Conservation (phyloP, 768 basidiomycete species). For the Boletus edulis region DNA sequence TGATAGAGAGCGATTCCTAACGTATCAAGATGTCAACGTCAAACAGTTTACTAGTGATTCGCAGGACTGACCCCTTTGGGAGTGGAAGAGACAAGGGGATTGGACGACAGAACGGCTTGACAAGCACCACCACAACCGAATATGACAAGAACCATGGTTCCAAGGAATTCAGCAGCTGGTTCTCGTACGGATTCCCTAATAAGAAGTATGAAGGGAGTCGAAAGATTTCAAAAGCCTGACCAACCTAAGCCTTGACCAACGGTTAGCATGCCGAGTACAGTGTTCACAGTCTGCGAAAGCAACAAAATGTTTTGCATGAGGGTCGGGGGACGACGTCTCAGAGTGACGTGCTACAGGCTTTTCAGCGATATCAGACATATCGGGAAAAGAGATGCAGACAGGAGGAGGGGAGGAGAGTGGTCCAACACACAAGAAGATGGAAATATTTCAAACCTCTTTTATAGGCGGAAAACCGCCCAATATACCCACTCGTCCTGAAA, state of each 20-base stretch:
- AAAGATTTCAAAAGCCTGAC: neutral
- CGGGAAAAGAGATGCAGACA: neutral
- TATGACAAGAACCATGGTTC: conserved; percentile 54
- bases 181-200: conserved; percentile 49
- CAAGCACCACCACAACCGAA: conserved; percentile 59
- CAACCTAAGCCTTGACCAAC: conserved; percentile 57
- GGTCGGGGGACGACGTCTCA: conserved; percentile 17
- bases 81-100: conserved; percentile 41
- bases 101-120: conserved; percentile 51
- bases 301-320: conserved; percentile 1
- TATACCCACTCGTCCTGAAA: conserved; percentile 3
- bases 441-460: conserved; percentile 12
- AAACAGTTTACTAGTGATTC: neutral
- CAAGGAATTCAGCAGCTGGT: conserved; percentile 63
- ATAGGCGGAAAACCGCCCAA: conserved; percentile 11
- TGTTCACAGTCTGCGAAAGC: conserved; percentile 31
- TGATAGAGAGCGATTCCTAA: conserved; percentile 25
- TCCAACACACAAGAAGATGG: neutral
- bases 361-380: conserved; percentile 22
- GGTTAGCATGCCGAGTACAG: conserved; percentile 44
- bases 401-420: neutral
- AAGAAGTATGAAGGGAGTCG: conserved; percentile 1
- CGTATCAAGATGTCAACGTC: neutral
- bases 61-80: conserved; percentile 53
- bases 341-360: conserved; percentile 18